Conservation (phyloP, 345 rosid genomes). For the Jatropha curcas region DNA sequence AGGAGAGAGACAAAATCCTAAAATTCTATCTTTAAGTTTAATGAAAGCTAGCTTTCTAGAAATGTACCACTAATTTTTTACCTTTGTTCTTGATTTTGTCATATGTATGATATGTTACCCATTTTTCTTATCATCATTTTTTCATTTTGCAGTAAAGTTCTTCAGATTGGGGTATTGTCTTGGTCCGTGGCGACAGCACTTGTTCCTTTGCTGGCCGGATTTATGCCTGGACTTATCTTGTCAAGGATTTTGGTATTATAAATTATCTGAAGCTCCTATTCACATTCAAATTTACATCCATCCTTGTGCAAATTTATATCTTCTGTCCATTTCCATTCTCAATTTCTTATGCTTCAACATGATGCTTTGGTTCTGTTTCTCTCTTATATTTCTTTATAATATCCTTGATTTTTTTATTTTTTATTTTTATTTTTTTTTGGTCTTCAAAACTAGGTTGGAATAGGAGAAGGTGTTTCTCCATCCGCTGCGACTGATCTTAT, state of each 20-base stretch:
- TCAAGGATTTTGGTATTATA: conserved; percentile 70
- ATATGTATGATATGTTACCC: not conserved
- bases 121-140: not conserved
- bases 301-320: not conserved
- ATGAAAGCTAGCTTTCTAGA: not conserved
- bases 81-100: not conserved
- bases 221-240: conserved; percentile 83
- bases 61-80: not conserved
- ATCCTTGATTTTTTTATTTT: not conserved
- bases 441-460: conserved; percentile 77
- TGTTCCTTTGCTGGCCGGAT: conserved; percentile 82
- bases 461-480: conserved; percentile 98
- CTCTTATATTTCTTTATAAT: not conserved
- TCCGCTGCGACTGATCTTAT: conserved; percentile 98
- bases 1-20: too few relatives aligned
- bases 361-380: not conserved
- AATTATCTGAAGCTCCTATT: conserved; percentile 10
- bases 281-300: not conserved
- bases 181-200: conserved; percentile 92
- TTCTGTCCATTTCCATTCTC: not conserved
- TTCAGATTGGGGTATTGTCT: conserved; percentile 75
- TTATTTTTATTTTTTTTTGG: conserved; percentile 5
- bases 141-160: conserved; percentile 62
- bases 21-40: too few relatives aligned
- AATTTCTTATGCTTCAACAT: conserved; percentile 12